phyloP scores from a whole-genome alignment of 2,329 filamentous ascomycete genomes.

The Aspergillus sp. region DNA sequence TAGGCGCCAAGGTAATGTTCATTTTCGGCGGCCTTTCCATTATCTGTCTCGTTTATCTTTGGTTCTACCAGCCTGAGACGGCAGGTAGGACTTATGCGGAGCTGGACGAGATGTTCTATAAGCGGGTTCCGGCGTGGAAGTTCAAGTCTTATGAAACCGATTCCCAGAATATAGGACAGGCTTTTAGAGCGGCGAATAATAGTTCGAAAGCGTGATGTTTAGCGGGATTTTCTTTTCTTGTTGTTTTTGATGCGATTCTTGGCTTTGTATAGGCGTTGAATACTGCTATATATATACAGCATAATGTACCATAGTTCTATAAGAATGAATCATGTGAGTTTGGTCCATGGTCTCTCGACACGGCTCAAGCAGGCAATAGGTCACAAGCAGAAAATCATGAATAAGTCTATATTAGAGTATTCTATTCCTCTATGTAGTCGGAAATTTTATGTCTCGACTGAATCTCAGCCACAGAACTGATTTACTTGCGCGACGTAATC shows the following conservation, averaged over 20 bases:
- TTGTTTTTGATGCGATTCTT: not conserved
- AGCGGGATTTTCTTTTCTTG: not conserved
- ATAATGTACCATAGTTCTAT: too few relatives aligned
- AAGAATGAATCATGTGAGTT: too few relatives aligned
- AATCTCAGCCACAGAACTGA: not conserved
- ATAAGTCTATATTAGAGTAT: not conserved
- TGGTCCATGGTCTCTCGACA: too few relatives aligned
- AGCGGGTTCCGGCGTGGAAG: slow-evolving; percentile 17
- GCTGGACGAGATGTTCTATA: slow-evolving; percentile 33
- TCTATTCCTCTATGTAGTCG: not conserved
- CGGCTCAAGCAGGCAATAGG: not conserved
- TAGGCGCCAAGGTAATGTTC: slow-evolving; percentile 30
- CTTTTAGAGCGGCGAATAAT: not conserved
- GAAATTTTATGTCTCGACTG: not conserved
- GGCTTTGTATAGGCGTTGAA: too few relatives aligned
- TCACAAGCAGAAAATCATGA: not conserved
- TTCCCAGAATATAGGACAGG: not conserved
- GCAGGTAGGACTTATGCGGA: slow-evolving; percentile 27
- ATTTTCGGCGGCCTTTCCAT: slow-evolving; percentile 26
- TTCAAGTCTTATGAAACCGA: slow-evolving; percentile 10
- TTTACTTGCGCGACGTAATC: slow-evolving; percentile 24
- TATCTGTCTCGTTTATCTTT: slow-evolving; percentile 22
- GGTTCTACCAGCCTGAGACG: slow-evolving; percentile 27
- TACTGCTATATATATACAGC: too few relatives aligned
- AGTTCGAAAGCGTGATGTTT: not conserved